Evolutionary conservation across 108 stramenopile genomes (phyloP).

Genomic region (Skeletonema potamos): DNA sequence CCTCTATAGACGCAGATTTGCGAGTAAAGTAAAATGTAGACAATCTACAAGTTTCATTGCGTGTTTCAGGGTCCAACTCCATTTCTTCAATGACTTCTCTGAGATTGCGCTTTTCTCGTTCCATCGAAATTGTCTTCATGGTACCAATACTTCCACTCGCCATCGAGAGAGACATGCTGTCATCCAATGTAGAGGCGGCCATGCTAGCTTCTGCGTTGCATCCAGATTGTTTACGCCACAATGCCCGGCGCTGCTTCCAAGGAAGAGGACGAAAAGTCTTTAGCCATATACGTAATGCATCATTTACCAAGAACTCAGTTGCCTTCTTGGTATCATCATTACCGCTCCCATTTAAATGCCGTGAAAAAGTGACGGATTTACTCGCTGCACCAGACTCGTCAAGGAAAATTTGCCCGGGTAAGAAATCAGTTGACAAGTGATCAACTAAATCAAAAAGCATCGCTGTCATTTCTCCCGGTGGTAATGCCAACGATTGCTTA

Average conservation of each 20-base stretch:
- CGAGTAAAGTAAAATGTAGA: constrained; percentile 82
- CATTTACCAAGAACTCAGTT: constrained; percentile 69
- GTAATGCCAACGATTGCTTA: constrained; percentile 64
- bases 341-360: constrained; percentile 11
- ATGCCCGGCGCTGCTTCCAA: constrained; percentile 65
- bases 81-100: constrained; percentile 70
- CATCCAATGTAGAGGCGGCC: constrained; percentile 41
- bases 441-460: constrained; percentile 80
- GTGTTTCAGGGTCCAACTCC: constrained; percentile 69
- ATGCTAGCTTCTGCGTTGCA: constrained; percentile 25
- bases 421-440: constrained; percentile 37
- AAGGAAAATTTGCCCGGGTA: constrained; percentile 61
- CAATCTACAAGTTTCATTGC: constrained; percentile 78
- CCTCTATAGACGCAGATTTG: constrained; percentile 29
- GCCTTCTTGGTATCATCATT: constrained; percentile 50
- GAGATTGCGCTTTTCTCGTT: constrained; percentile 45
- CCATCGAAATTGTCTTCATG: not conserved
- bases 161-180: constrained; percentile 52
- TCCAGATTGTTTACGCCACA: constrained; percentile 62
- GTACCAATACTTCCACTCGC: constrained; percentile 45
- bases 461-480: constrained; percentile 75
- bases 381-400: constrained; percentile 27
- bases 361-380: constrained; percentile 20
- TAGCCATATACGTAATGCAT: constrained; percentile 73
- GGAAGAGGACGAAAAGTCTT: constrained; percentile 77